Evolutionary conservation across 2,329 filamentous ascomycete species (phyloP), one percentile per base, ranked within the genome.

Genomic region (Neonectria magnoliae): DNA sequence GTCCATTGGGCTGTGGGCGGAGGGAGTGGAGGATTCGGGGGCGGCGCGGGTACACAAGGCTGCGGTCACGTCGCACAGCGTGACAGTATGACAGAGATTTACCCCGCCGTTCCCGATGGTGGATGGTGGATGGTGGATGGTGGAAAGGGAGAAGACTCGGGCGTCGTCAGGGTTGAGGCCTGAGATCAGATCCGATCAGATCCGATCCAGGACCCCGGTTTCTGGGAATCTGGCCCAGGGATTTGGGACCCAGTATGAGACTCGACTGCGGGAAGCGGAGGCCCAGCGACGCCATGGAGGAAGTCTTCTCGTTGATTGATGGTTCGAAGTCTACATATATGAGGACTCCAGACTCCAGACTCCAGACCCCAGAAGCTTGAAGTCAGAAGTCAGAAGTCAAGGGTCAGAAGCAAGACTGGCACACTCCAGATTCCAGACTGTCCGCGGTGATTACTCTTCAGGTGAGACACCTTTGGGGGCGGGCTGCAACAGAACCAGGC

Each of bases 171-270:
- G 59, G 61, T 60, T 60, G 62, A 42, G 50, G 65, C 57, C 59
- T 48, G 57, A 52, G 60, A 70, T 41, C 38, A 50, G 61, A 70
- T 41, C 38, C 18, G 42, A 31, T 51, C n/a, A 20, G 47, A 51
- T 51, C 51, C 31, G 61, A 73, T 56, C 71, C 65, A 60, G 51
- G 55, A 67, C 36, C 61, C 60, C 57, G 63, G 66, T 52, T 22
- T 61, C 33, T 63, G 60, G 62, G 38, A 41, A 9, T n/a, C 38
- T 41, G 38, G 36, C 14, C 4, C 14, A 16, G 62, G 55, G 14
- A 27, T 41, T 38, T 33, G 22, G n/a, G 10, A 42, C 10, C 27
- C 2, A 16, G 9, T 20, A 33, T 20, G 33, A 6, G 27, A 45
- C 20, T 10, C 11, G 4, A 31, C 27, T 10, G 11, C n/a, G 10